Base-by-base conservation (phyloP, 2,329 filamentous ascomycete genomes). In the Eutypella sp. region DNA sequence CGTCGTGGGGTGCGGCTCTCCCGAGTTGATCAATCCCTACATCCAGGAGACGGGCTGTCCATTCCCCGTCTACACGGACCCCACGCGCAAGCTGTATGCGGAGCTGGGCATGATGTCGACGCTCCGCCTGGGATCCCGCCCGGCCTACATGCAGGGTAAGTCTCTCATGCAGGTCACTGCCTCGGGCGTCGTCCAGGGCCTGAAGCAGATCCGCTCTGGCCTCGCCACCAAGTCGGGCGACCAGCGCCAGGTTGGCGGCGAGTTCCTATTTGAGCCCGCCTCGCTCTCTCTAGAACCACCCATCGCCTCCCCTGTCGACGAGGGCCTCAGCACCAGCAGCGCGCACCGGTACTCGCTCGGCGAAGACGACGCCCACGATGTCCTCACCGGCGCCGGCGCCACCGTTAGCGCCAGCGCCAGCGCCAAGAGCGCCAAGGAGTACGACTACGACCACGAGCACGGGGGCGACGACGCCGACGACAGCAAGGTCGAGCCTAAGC, bases 41-140 rank as follows among this genome's bases (percentile, higher is more conserved):
- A 69, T 71, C 16, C 61, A 73, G 19, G 73, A 78, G 44, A 85
- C 85, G 0, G 62, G 63, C n/a, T 88, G 84, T 56, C 74, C 77
- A 2, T 91, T 84, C 67, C 81, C 83, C n/a, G 76, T 91, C 47
- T 91, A 87, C 68, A 79, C 85, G n/a, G 87, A 91, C 60, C 85
- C 86, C 0, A 81, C 78, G 3, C 72, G 78, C 25, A 74, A 74
- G 27, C 71, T 91, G 6, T 89, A 89, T 67, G 67, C 76, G 33
- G 70, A 75, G 41, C 75, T 92, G 1, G 84, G 79, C 51, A 87
- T 91, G 85, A 71, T 75, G 10, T 78, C 76, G 50, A 86, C 84
- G 2, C 70, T 83, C 29, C 72, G 72, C 1, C 56, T 85, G 18
- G 86, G 86, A 4, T 22, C 60, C 2, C 69, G 75, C 37, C 86